Evolutionary conservation across 2,329 filamentous ascomycete species (phyloP).

Genomic region (Colletotrichum euphorbiae): DNA sequence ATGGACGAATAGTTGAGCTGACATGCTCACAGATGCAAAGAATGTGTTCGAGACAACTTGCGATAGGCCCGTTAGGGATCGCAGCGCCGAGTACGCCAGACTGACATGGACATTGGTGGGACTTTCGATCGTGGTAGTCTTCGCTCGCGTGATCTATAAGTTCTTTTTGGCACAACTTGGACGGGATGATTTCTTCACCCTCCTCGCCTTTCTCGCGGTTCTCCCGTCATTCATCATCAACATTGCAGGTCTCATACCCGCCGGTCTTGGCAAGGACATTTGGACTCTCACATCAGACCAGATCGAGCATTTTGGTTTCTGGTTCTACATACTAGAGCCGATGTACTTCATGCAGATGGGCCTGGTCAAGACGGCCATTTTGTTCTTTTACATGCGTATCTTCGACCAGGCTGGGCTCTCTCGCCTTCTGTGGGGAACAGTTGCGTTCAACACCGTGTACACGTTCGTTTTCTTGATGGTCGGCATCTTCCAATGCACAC

Average conservation of each 20-base stretch:
- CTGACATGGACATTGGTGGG: slow-evolving; percentile 27
- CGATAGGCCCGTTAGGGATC: slow-evolving; percentile 23
- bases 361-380: slow-evolving; percentile 54
- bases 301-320: slow-evolving; percentile 45
- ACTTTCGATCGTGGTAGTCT: slow-evolving; percentile 44
- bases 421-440: slow-evolving; percentile 48
- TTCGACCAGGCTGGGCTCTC: slow-evolving; percentile 50
- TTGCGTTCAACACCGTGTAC: slow-evolving; percentile 47
- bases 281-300: slow-evolving; percentile 47
- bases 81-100: slow-evolving; percentile 17
- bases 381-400: slow-evolving; percentile 57
- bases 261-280: slow-evolving; percentile 50
- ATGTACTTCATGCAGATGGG: slow-evolving; percentile 54
- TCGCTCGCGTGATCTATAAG: slow-evolving; percentile 48
- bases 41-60: slow-evolving; percentile 29
- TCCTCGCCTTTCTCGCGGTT: slow-evolving; percentile 41
- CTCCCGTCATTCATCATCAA: slow-evolving; percentile 44
- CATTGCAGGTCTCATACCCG: slow-evolving; percentile 41
- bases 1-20: background rate
- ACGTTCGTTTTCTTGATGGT: slow-evolving; percentile 49
- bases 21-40: slow-evolving; percentile 14
- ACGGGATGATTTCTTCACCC: slow-evolving; percentile 47
- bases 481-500: slow-evolving; percentile 53
- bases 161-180: slow-evolving; percentile 45
- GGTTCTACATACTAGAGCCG: slow-evolving; percentile 50